These are phyloP conservation scores for Naganishia friedmannii DNA, from an alignment of 768 basidiomycete species.

Conservation along the genomic window DNA sequence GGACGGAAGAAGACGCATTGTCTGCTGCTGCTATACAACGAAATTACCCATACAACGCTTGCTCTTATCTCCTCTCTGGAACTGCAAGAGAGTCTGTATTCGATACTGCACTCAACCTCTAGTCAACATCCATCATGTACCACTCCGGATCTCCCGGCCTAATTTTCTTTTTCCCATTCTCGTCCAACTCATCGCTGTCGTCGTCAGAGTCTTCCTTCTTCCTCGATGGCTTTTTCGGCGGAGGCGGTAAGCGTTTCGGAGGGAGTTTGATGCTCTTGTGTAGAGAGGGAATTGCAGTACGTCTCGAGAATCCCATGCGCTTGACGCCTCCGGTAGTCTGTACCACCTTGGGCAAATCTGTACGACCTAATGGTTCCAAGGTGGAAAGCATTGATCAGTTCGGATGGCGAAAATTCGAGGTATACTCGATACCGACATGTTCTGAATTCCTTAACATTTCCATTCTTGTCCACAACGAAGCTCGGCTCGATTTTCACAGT, in stretches of 20 bases:
- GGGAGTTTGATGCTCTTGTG: conserved; percentile 31
- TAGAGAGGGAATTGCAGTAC: conserved; percentile 28
- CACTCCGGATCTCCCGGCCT: conserved; percentile 30
- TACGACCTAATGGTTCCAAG: conserved; percentile 15
- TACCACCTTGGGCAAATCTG: conserved; percentile 31
- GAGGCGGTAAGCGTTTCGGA: conserved; percentile 29
- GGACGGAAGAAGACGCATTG: background rate
- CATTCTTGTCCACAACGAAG: conserved; percentile 32
- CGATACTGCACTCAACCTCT: background rate
- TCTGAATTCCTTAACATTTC: conserved; percentile 29
- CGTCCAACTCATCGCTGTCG: conserved; percentile 31
- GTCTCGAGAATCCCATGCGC: conserved; percentile 30
- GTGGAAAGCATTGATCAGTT: background rate
- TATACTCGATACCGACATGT: conserved; percentile 14
- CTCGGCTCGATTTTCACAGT: conserved; percentile 23
- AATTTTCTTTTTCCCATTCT: conserved; percentile 30
- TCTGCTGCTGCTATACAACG: background rate
- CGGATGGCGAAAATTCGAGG: background rate
- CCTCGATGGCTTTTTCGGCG: conserved; percentile 26
- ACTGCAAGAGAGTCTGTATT: background rate
- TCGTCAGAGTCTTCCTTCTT: conserved; percentile 33
- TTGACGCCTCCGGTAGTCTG: conserved; percentile 32
- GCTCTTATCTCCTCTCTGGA: background rate
- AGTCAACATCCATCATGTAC: conserved; percentile 32
- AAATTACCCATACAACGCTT: conserved; percentile 5